These are phyloP conservation scores for Cutaneotrichosporon sp. DNA, from an alignment of 1,284 basidiomycete species.

Conservation along the genomic window DNA sequence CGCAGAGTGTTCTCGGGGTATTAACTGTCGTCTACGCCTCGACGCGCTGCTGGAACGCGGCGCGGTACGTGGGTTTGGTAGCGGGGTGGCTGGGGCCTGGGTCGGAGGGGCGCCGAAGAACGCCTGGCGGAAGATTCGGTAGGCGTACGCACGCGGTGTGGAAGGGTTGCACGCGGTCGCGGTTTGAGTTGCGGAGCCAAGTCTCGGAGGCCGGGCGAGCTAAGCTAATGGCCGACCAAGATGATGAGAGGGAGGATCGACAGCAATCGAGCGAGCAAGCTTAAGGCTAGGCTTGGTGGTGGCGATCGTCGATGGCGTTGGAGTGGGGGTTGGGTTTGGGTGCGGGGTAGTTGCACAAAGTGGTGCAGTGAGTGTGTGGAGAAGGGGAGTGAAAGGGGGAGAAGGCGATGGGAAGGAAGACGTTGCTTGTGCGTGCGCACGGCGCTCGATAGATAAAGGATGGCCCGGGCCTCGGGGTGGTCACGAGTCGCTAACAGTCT, in stretches of 20 bases:
- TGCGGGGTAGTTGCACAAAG: no score
- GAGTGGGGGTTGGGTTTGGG: not conserved
- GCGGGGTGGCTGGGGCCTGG: no score
- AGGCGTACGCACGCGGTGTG: not conserved
- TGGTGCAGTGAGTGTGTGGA: not conserved
- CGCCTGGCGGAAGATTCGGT: not conserved
- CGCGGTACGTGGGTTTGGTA: not conserved
- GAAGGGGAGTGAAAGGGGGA: not conserved
- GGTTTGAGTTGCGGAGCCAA: no score
- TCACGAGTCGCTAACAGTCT: not conserved
- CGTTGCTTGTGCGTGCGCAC: not conserved
- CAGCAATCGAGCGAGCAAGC: not conserved
- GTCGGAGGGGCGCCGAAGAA: no score
- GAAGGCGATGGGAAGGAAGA: no score
- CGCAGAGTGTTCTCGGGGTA: conserved; percentile 1
- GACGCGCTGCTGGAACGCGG: not conserved
- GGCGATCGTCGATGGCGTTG: not conserved
- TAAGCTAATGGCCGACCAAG: no score
- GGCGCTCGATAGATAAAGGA: not conserved
- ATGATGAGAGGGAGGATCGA: no score
- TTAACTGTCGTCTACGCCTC: not conserved
- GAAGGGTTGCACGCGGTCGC: no score
- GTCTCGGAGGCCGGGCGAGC: no score
- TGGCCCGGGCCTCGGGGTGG: not conserved
- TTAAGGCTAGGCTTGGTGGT: not conserved